Evolutionary conservation across 306 rosid genomes (phyloP), one percentile per base, ranked within the genome.

Genomic region (Prunus mume): DNA sequence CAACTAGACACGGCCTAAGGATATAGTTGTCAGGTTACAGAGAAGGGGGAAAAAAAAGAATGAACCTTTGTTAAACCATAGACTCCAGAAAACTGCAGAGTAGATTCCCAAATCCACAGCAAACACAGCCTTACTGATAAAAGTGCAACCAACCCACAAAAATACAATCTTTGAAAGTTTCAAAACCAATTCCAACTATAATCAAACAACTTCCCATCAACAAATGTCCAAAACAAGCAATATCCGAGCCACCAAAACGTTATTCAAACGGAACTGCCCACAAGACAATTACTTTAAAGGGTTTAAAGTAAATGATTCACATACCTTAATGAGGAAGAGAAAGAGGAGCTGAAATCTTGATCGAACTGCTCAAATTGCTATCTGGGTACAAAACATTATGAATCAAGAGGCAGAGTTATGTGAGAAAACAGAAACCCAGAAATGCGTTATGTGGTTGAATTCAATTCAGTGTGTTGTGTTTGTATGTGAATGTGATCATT

Each of bases 311-410:
- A 76, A 52, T n/a, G 72, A 47, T 46, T 22, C n/a, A 76, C 85
- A 73, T 63, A 90, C 93, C 89, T 89, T 50, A 32, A 15, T 47
- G 66, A 19, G 17, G 61, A 60, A 65, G 71, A 62, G 61, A 27
- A 51, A 72, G 3, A 56, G 28, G 38, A 73, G 54, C 49, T 51
- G 72, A 65, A 80, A 87, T 43, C 32, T 27, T 73, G 77, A 78
- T 45, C 49, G 76, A 74, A 73, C 43, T 62, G 57, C 51, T 66
- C 69, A 86, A 77, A 74, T 81, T 64, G 78, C 27, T 80, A 72
- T 74, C 73, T 67, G 77, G 63, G 78, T 41, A 68, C 18, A 50
- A 51, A 84, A 76, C 85, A 81, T 69, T 71, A 19, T 22, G 81
- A 80, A 71, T n/a, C 57, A 13, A 72, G 75, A 69, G 64, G 69